Evolutionary conservation across 176 grass and related monocot species (phyloP).

Genomic region (Areca catechu): DNA sequence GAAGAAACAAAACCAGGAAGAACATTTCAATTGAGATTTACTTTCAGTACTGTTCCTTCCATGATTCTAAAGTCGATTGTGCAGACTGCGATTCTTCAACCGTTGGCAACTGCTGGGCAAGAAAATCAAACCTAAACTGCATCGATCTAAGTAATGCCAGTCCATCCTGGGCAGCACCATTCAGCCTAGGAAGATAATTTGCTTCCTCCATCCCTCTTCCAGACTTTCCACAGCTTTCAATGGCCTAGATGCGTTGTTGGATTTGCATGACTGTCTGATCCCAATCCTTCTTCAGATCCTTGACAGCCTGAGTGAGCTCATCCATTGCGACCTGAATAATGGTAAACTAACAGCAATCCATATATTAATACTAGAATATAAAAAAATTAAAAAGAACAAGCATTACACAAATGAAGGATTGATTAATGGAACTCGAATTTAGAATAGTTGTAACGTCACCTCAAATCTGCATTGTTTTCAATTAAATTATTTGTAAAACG

Average conservation of each 20-base stretch:
- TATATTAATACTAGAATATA: too few species aligned
- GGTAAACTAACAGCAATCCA: too few species aligned
- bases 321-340: slow-evolving; percentile 33
- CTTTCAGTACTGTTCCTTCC: slow-evolving; percentile 72
- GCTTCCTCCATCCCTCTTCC: slow-evolving; percentile 64
- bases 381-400: too few species aligned
- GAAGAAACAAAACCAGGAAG: too few species aligned
- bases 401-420: too few species aligned
- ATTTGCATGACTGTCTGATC: slow-evolving; percentile 39
- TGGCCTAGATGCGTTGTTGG: slow-evolving; percentile 34
- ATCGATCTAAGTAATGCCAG: slow-evolving; percentile 57
- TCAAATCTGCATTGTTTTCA: too few species aligned
- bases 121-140: slow-evolving; percentile 66
- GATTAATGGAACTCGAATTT: too few species aligned
- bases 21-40: slow-evolving; percentile 2
- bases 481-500: too few species aligned
- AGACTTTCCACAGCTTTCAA: slow-evolving; percentile 48
- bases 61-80: slow-evolving; percentile 42
- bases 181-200: slow-evolving; percentile 55
- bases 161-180: slow-evolving; percentile 58
- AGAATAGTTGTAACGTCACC: too few species aligned
- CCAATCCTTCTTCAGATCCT: slow-evolving; percentile 64
- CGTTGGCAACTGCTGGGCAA: slow-evolving; percentile 67
- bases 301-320: slow-evolving; percentile 58
- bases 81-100: slow-evolving; percentile 57